A percentile compares a stretch with the other conserved stretches of the same genome.
Evolutionary conservation across 768 basidiomycete genomes (phyloP).

Genomic region (Phanerochaete sordida): DNA sequence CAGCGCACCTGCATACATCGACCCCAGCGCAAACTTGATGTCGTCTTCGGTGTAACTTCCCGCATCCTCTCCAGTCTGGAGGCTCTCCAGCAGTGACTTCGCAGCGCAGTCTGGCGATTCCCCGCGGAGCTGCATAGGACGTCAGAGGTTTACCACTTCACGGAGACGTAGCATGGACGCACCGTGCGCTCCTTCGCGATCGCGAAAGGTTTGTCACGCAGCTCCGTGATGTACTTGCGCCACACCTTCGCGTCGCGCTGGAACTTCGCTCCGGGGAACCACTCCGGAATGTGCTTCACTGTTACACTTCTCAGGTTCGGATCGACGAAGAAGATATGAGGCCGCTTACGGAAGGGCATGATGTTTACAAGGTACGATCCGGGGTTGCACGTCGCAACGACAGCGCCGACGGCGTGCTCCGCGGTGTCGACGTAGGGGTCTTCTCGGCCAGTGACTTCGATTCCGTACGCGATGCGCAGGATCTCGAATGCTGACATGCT

Average conservation of each 20-base stretch:
- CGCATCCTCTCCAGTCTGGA: not conserved
- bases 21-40: constrained; percentile 5
- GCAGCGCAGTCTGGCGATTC: constrained; percentile 7
- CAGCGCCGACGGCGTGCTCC: constrained; percentile 8
- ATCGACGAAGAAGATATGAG: not conserved
- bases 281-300: constrained; percentile 22
- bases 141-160: not conserved
- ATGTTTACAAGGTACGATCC: constrained; percentile 16
- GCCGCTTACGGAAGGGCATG: constrained; percentile 6
- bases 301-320: not conserved
- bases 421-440: constrained; percentile 15
- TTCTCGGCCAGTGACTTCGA: constrained; percentile 11
- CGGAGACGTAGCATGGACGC: not conserved
- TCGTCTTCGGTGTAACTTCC: constrained; percentile 9
- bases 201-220: constrained; percentile 13
- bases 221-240: constrained; percentile 3
- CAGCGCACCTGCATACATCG: constrained; percentile 13
- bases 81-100: constrained; percentile 1
- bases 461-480: constrained; percentile 13
- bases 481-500: constrained; percentile 16
- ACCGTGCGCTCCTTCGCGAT: constrained; percentile 15
- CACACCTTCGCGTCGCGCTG: constrained; percentile 12
- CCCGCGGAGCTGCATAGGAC: not conserved
- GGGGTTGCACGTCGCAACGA: constrained; percentile 9
- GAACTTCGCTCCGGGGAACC: constrained; percentile 22